Conservation (phyloP, 306 rosid species). For the Astragalus glycyphyllos region DNA sequence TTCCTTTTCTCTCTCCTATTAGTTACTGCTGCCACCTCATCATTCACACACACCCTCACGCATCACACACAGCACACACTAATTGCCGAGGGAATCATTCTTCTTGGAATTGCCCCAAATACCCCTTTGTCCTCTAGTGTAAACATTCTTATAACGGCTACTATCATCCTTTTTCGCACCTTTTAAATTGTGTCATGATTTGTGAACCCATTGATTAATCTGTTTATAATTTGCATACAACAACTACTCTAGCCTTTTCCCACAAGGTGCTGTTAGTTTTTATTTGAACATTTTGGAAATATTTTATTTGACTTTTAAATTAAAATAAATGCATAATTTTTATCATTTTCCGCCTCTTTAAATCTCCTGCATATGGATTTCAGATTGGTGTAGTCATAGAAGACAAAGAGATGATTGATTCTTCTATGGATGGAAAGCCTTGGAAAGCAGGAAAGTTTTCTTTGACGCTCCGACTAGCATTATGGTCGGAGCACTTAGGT, state of each 20-base stretch:
- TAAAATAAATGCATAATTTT: slow-evolving; percentile 39
- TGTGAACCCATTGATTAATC: not conserved
- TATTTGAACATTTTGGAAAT: too few relatives aligned
- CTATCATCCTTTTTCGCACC: slow-evolving; percentile 30
- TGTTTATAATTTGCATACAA: not conserved
- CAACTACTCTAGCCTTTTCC: not conserved
- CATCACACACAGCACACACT: too few relatives aligned
- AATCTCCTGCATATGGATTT: slow-evolving; percentile 42
- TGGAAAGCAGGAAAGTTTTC: slow-evolving; percentile 96
- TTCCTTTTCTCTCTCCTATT: too few relatives aligned
- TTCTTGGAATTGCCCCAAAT: too few relatives aligned
- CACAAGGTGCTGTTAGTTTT: slow-evolving; percentile 13
- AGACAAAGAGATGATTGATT: slow-evolving; percentile 75
- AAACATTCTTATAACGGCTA: too few relatives aligned
- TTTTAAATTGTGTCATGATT: slow-evolving; percentile 27
- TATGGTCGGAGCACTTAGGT: slow-evolving; percentile 99
- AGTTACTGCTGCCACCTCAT: too few relatives aligned
- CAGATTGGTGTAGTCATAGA: slow-evolving; percentile 87
- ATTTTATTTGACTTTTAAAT: not conserved
- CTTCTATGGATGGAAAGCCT: slow-evolving; percentile 88
- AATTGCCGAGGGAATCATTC: too few relatives aligned
- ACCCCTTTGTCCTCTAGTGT: too few relatives aligned
- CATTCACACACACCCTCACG: too few relatives aligned
- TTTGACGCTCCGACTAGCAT: slow-evolving; percentile 77
- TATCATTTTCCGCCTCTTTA: slow-evolving; percentile 32